These are phyloP conservation scores for Xylariaceae sp. DNA, from an alignment of 2,329 filamentous ascomycete species.

Conservation along the genomic window DNA sequence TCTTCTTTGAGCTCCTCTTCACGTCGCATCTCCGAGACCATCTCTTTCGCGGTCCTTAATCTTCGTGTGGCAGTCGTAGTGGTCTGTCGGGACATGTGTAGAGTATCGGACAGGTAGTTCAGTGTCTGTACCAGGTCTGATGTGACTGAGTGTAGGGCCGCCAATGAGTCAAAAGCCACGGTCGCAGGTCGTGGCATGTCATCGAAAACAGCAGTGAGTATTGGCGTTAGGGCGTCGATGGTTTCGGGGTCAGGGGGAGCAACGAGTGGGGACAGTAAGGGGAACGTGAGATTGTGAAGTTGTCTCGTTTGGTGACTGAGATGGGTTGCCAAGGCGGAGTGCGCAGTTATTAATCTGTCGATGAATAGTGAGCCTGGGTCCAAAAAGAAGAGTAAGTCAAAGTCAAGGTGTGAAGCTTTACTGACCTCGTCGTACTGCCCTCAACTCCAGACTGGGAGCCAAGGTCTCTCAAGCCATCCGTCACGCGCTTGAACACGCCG, in stretches of 20 bases:
- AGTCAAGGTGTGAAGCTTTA: constrained; percentile 8
- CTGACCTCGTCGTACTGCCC: constrained; percentile 64
- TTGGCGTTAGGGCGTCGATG: constrained; percentile 63
- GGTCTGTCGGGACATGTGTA: constrained; percentile 90
- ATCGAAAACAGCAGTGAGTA: constrained; percentile 60
- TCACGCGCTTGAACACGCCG: constrained; percentile 62
- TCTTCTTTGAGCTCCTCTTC: constrained; percentile 81
- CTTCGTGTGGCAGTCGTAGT: constrained; percentile 75
- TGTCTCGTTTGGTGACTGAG: constrained; percentile 69
- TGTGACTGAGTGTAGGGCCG: constrained; percentile 64
- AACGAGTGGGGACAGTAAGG: constrained; percentile 63
- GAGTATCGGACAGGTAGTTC: constrained; percentile 79
- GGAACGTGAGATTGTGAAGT: constrained; percentile 67
- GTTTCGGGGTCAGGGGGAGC: constrained; percentile 57
- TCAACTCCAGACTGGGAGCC: constrained; percentile 68
- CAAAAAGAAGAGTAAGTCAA: not conserved
- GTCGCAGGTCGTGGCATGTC: constrained; percentile 62
- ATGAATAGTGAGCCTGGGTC: constrained; percentile 9
- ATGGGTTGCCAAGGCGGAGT: constrained; percentile 69
- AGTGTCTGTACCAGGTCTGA: constrained; percentile 72
- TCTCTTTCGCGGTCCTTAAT: constrained; percentile 74
- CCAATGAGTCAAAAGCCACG: constrained; percentile 59
- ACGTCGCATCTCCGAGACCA: constrained; percentile 76
- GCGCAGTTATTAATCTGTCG: constrained; percentile 65
- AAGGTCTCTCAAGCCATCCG: constrained; percentile 65